phyloP scores from a whole-genome alignment of 306 rosid genomes.

The Vicia faba region DNA sequence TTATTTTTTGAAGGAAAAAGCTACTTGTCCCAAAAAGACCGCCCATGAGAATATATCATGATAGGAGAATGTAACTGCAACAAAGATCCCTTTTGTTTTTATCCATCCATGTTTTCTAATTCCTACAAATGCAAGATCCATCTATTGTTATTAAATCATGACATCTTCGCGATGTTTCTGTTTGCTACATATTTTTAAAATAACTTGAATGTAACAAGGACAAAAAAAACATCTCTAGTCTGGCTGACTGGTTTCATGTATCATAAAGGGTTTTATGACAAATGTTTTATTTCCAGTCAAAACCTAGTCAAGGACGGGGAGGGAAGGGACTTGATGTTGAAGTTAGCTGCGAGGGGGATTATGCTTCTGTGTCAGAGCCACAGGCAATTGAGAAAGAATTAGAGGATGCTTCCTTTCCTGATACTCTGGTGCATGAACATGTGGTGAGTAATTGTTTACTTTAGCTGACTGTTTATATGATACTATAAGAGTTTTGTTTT shows the following conservation, averaged over 20 bases:
- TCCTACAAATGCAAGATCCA: no score
- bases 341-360: conserved; percentile 65
- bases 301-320: conserved; percentile 65
- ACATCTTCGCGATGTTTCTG: no score
- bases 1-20: no score
- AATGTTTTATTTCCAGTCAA: conserved; percentile 55
- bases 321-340: conserved; percentile 84
- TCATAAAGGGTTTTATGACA: conserved; percentile 10
- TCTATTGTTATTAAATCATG: no score
- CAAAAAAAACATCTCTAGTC: neutral
- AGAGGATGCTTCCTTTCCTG: conserved; percentile 60
- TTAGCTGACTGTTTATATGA: conserved; percentile 11
- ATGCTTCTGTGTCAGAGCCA: conserved; percentile 59
- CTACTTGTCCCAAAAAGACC: no score
- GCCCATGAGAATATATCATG: no score
- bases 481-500: conserved; percentile 27
- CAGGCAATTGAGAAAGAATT: conserved; percentile 57
- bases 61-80: no score
- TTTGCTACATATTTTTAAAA: no score
- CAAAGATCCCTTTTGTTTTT: no score
- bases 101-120: no score
- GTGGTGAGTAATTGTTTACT: conserved; percentile 51
- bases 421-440: conserved; percentile 58
- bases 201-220: conserved; percentile 25
- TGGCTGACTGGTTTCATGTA: conserved; percentile 20